Percentiles rank a stretch among this genome's conserved stretches.
Conservation (phyloP, 2,329 filamentous ascomycete species). For the Fusarium nelsonii region DNA sequence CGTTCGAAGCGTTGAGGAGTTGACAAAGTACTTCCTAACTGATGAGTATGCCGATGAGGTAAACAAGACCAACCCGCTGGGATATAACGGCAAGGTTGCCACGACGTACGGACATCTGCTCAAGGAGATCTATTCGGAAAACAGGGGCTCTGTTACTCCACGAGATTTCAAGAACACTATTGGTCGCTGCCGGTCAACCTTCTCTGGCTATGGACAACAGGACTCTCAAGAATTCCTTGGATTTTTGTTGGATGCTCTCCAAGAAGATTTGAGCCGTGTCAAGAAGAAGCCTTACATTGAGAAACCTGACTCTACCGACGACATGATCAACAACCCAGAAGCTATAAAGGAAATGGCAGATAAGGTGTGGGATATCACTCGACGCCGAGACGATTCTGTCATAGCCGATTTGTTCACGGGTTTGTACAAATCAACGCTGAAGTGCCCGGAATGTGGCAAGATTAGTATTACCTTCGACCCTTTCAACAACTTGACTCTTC, state of each 20-base stretch:
- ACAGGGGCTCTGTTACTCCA: constrained; percentile 78
- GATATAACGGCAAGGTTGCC: constrained; percentile 88
- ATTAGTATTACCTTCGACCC: constrained; percentile 99
- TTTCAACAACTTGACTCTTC: constrained; percentile 93
- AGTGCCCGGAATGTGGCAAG: constrained; percentile 91
- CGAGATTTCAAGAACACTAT: constrained; percentile 85
- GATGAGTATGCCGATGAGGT: constrained; percentile 82
- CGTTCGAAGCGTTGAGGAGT: constrained; percentile 90
- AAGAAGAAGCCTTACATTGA: constrained; percentile 97
- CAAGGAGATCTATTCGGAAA: constrained; percentile 80
- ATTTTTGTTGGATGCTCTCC: constrained; percentile 92
- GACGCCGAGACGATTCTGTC: constrained; percentile 91
- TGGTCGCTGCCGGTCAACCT: constrained; percentile 83
- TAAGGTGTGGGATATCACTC: constrained; percentile 91
- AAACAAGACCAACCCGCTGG: constrained; percentile 86
- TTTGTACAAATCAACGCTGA: constrained; percentile 97
- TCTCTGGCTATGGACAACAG: constrained; percentile 95
- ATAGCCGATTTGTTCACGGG: constrained; percentile 96
- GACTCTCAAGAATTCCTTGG: constrained; percentile 98
- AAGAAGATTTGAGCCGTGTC: constrained; percentile 94
- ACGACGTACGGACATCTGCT: constrained; percentile 83
- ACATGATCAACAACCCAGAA: constrained; percentile 86
- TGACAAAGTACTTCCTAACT: constrained; percentile 90
- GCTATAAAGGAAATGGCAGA: constrained; percentile 88
- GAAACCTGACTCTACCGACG: constrained; percentile 97